Base-by-base conservation (phyloP, 1,284 basidiomycete species). In the Melampsora larici-populina region DNA sequence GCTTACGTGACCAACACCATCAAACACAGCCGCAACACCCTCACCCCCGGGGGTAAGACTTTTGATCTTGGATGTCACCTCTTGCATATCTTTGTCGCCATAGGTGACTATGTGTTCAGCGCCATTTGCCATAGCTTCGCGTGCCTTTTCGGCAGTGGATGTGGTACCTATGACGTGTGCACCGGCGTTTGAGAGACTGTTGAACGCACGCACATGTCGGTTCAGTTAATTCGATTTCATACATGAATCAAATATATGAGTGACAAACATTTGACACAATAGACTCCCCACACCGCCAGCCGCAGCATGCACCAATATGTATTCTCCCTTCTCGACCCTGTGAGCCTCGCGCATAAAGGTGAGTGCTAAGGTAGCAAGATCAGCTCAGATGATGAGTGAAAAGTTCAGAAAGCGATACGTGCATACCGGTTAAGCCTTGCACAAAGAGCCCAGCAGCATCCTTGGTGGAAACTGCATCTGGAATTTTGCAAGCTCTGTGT, bases 81-180 rank as follows among this genome's bases (percentile, higher is more conserved):
- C 82, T 21, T 90, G 89, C 0, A 90, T 90, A 80, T 91, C 87
- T 80, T 92, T 90, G 51, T 83, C 81, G 62, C 88, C 88, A 83
- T 96, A 94, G 70, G 94, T 83, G 79, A 98, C 90, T 62, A 97
- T 91, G 82, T 95, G 89, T 82, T 92, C 89, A 0, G 94, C 93
- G 18, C 96, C 96, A 80, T 91, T 87, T 66, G 86, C 85, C 81
- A 88, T 90, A 11, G 93, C 95, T n/a, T 95, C 83, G 70, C 88
- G 88, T 3, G 92, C 93, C 84, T 99, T 99, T 81, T 89, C 92
- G 29, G 85, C 83, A 0, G 90, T 92, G 1, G 93, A 96, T 1
- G 92, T 93, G n/a, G 94, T 97, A 1, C 93, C 96, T 81, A 99
- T 97, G 31, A 97, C 93, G 13, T 89, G 90, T 94, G 18, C 96